These are phyloP conservation scores for Colletotrichum cereale DNA, from an alignment of 2,329 filamentous ascomycete species.

Conservation along the genomic window DNA sequence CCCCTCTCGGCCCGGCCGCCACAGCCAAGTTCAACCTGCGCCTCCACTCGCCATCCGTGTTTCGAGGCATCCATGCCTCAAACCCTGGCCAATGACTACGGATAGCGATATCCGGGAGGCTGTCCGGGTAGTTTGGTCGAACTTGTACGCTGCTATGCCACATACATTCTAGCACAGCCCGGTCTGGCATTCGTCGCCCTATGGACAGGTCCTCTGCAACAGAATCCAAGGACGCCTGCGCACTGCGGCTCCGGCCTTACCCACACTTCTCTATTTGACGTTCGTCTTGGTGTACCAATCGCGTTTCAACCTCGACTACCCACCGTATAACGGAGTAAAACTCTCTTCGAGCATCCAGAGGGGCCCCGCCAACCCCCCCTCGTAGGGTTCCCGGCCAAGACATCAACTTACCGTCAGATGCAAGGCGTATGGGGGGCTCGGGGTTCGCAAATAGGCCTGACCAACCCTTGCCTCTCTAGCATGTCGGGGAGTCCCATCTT, in stretches of 20 bases:
- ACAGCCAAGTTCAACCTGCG: slow-evolving; percentile 25
- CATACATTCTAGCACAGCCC: slow-evolving; percentile 6
- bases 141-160: slow-evolving; percentile 29
- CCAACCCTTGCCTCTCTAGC: slow-evolving; percentile 25
- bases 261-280: slow-evolving; percentile 10
- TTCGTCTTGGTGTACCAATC: neutral
- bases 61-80: slow-evolving; percentile 38
- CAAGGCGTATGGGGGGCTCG: slow-evolving; percentile 18
- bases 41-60: slow-evolving; percentile 30
- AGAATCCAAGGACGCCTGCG: slow-evolving; percentile 30
- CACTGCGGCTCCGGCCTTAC: slow-evolving; percentile 6
- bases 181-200: slow-evolving; percentile 15
- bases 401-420: slow-evolving; percentile 2
- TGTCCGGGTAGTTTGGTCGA: slow-evolving; percentile 29
- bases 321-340: slow-evolving; percentile 28
- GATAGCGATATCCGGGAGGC: slow-evolving; percentile 9
- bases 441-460: slow-evolving; percentile 19
- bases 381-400: slow-evolving; percentile 18
- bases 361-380: slow-evolving; percentile 20
- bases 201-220: slow-evolving; percentile 1
- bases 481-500: slow-evolving; percentile 24
- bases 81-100: neutral
- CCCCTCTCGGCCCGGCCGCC: slow-evolving; percentile 16
- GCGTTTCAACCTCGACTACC: slow-evolving; percentile 32
- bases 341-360: slow-evolving; percentile 23